phyloP scores from a whole-genome alignment of 2,329 filamentous ascomycete species.

The Neonectria coccinea region DNA sequence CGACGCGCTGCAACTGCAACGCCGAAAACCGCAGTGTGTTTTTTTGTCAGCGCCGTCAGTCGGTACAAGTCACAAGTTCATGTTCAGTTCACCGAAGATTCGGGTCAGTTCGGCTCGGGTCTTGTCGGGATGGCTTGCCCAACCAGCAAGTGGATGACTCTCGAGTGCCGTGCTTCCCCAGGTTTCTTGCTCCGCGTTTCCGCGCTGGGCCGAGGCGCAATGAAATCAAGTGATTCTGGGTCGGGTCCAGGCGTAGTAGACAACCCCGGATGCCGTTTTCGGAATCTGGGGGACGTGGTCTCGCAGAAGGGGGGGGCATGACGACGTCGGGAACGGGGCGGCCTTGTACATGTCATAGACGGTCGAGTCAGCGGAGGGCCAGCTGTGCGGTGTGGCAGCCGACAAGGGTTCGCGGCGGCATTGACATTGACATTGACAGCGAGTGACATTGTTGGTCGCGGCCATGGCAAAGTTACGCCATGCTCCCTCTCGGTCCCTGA shows the following conservation, averaged over 20 bases:
- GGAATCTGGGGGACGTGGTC: conserved; percentile 22
- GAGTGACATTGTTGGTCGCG: conserved; percentile 18
- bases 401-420: conserved; percentile 3
- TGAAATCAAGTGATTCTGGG: neutral
- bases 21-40: neutral
- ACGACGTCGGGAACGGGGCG: conserved; percentile 3
- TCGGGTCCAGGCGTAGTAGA: conserved; percentile 4
- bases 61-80: neutral
- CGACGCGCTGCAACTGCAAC: neutral
- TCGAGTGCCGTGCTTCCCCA: conserved; percentile 1
- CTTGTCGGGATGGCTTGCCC: conserved; percentile 13
- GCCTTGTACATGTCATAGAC: neutral
- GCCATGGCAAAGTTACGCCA: conserved; percentile 13
- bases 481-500: conserved; percentile 15
- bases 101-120: conserved; percentile 23
- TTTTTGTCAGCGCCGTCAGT: conserved; percentile 1
- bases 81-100: neutral
- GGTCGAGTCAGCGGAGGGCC: neutral
- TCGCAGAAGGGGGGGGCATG: neutral
- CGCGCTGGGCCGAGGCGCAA: conserved; percentile 5
- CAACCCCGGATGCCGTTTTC: conserved; percentile 16
- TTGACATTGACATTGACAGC: conserved; percentile 11
- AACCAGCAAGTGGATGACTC: neutral
- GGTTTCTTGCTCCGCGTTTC: conserved; percentile 7
- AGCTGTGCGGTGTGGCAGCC: conserved; percentile 1